A percentile compares a stretch with the other conserved stretches of the same genome.
Evolutionary conservation across 768 basidiomycete genomes (phyloP).

Genomic region (Mycena chlorophos): DNA sequence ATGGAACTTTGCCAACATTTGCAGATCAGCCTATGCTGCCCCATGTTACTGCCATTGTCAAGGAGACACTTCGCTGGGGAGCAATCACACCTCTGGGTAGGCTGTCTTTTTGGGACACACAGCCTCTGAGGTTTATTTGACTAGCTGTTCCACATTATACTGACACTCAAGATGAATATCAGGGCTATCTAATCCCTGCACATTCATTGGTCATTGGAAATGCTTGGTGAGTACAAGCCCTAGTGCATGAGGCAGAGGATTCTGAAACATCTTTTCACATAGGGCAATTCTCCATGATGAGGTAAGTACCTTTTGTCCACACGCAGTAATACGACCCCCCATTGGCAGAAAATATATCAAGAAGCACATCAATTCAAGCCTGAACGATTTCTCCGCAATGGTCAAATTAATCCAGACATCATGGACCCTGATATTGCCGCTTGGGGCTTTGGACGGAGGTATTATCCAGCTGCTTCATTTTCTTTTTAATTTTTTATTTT

Average conservation of each 20-base stretch:
- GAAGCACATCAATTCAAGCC: slow-evolving; percentile 39
- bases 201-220: slow-evolving; percentile 29
- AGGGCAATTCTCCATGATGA: slow-evolving; percentile 20
- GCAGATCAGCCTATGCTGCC: slow-evolving; percentile 34
- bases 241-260: neutral
- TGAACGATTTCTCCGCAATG: slow-evolving; percentile 36
- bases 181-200: slow-evolving; percentile 37
- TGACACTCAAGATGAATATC: slow-evolving; percentile 35
- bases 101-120: slow-evolving; percentile 4
- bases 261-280: neutral
- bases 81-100: slow-evolving; percentile 34
- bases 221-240: slow-evolving; percentile 18
- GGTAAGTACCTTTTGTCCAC: neutral
- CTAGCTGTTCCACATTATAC: slow-evolving; percentile 30
- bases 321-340: no score
- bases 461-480: no score
- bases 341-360: slow-evolving; percentile 28
- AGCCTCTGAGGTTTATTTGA: neutral
- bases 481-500: neutral
- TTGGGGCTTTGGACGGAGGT: slow-evolving; percentile 27
- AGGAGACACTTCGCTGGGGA: slow-evolving; percentile 38
- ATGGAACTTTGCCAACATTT: slow-evolving; percentile 34
- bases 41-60: slow-evolving; percentile 36
- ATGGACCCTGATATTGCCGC: slow-evolving; percentile 8
- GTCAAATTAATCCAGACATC: slow-evolving; percentile 21